Conservation (phyloP, 805 yeast species). For the Wickerhamomyces ciferrii region DNA sequence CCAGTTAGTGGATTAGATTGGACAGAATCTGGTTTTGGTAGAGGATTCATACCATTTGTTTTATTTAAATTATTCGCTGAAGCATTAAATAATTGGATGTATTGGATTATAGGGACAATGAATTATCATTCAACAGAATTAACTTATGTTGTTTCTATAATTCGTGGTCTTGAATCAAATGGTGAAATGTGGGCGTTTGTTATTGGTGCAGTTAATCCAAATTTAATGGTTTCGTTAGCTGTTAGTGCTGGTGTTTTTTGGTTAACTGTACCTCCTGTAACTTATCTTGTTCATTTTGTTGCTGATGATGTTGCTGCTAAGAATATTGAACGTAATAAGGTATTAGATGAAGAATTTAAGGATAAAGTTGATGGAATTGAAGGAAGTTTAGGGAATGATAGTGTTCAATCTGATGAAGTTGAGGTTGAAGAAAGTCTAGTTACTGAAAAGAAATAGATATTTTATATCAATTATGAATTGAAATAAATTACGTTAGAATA, state of each 20-base stretch:
- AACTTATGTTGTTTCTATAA: conserved; percentile 10
- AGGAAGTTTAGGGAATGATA: background rate
- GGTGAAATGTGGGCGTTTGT: conserved; percentile 9
- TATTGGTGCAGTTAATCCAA: conserved; percentile 10
- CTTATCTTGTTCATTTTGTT: background rate
- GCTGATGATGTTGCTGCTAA: background rate
- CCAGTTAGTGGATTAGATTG: conserved; percentile 9
- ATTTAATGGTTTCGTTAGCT: conserved; percentile 13
- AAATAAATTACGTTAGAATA: too few species aligned
- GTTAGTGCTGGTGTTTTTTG: conserved; percentile 17
- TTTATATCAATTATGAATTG: too few species aligned
- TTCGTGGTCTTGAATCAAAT: conserved; percentile 12
- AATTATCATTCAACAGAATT: conserved; percentile 8
- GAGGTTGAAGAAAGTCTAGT: background rate
- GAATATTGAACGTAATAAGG: background rate
- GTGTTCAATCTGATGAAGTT: background rate
- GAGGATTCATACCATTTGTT: conserved; percentile 11
- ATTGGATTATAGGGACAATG: conserved; percentile 13
- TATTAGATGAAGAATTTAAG: background rate
- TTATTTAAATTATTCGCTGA: conserved; percentile 14
- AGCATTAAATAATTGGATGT: conserved; percentile 15
- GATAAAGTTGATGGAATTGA: background rate
- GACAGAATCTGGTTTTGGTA: conserved; percentile 5
- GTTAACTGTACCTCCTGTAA: background rate
- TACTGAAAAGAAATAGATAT: too few species aligned